These are phyloP conservation scores for Microdochium nivale DNA, from an alignment of 2,329 filamentous ascomycete genomes.

Conservation along the genomic window DNA sequence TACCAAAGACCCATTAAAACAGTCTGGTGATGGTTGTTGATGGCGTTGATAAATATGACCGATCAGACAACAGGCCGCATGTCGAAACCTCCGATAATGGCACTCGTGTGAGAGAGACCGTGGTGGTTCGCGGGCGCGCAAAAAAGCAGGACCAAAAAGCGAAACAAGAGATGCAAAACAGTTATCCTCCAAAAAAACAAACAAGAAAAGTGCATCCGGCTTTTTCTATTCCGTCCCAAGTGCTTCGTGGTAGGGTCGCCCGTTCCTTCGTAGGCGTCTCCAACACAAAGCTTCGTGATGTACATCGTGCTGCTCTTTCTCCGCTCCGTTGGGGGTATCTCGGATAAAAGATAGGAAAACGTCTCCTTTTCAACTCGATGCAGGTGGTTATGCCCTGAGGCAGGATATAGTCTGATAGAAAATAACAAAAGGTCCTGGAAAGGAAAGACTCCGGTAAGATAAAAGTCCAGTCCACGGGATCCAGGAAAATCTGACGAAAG, in stretches of 20 bases:
- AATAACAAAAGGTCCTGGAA: neutral
- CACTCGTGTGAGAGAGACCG: neutral
- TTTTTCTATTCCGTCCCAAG: conserved; percentile 1
- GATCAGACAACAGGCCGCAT: neutral
- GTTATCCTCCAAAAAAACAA: neutral
- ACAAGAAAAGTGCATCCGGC: neutral
- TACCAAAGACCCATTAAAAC: neutral
- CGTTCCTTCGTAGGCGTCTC: neutral
- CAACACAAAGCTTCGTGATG: neutral
- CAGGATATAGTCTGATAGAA: neutral
- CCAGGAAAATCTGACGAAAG: neutral
- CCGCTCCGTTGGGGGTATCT: neutral
- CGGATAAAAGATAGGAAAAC: neutral
- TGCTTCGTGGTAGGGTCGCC: neutral
- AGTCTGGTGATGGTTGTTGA: neutral
- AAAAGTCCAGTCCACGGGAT: neutral
- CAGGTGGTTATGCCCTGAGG: neutral
- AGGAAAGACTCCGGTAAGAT: neutral
- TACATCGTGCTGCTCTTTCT: neutral
- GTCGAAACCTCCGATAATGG: neutral
- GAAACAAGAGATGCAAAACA: neutral
- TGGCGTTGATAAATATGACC: neutral
- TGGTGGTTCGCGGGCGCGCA: neutral
- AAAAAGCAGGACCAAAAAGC: neutral
- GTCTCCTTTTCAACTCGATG: neutral